These are phyloP conservation scores for Lobulomyces angularis DNA, from an alignment of 192 early-diverging fungal genomes.

Conservation along the genomic window DNA sequence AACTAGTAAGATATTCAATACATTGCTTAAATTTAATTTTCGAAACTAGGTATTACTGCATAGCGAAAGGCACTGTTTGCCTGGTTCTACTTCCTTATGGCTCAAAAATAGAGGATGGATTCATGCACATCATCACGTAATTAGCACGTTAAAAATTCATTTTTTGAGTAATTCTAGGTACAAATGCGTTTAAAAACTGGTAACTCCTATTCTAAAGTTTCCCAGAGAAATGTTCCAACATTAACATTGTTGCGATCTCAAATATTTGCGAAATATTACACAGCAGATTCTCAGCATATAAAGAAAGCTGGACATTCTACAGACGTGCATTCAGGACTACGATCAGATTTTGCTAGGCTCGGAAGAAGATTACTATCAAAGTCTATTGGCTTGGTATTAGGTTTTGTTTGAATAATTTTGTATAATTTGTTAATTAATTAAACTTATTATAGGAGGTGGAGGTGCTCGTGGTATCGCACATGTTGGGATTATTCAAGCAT, in stretches of 20 bases:
- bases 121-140: conserved; percentile 93
- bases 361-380: conserved; percentile 84
- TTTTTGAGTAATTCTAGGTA: conserved; percentile 11
- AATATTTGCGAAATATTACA: no score
- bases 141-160: conserved; percentile 7
- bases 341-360: conserved; percentile 59
- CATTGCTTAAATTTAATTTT: no score
- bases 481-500: conserved; percentile 79
- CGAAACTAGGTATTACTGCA: conserved; percentile 92
- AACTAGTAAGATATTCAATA: no score
- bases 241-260: no score
- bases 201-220: no score
- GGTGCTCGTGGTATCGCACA: conserved; percentile 91
- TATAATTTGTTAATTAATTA: no score
- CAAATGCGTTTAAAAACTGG: conserved; percentile 29
- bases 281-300: no score
- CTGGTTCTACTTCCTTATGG: conserved; percentile 83
- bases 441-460: no score
- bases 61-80: conserved; percentile 53
- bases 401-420: no score
- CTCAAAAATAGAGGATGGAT: conserved; percentile 86
- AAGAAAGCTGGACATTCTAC: no score
- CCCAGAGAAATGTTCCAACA: no score
- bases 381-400: conserved; percentile 83
- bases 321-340: no score